A percentile compares a stretch with the other conserved stretches of the same genome.
Conservation (phyloP, 2,329 filamentous ascomycete genomes). For the Fusarium tanahbumbuense region DNA sequence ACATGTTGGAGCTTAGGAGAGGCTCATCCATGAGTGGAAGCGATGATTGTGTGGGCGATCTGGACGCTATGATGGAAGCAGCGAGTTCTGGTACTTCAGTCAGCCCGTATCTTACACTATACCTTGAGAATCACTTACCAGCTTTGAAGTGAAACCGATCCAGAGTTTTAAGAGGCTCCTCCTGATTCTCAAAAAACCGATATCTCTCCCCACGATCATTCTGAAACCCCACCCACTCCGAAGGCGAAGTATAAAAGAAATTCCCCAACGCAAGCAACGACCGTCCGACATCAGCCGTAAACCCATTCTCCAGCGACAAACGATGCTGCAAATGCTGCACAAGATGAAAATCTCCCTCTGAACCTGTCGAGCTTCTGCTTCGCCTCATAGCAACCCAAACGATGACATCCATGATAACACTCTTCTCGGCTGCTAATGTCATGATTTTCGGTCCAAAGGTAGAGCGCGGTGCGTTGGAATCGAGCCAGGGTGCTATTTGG, state of each 20-base stretch:
- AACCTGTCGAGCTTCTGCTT: background rate
- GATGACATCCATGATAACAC: constrained; percentile 13
- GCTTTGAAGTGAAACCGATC: constrained; percentile 18
- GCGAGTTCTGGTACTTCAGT: constrained; percentile 3
- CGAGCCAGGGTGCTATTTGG: constrained; percentile 29
- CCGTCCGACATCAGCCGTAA: background rate
- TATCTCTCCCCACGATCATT: background rate
- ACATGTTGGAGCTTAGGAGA: background rate
- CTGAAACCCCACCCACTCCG: constrained; percentile 1
- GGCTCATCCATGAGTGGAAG: background rate
- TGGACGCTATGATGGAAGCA: constrained; percentile 5
- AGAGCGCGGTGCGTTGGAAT: constrained; percentile 25
- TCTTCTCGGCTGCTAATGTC: constrained; percentile 14
- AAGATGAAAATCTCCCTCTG: constrained; percentile 1
- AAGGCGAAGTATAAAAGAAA: constrained; percentile 20
- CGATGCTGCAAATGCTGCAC: constrained; percentile 20
- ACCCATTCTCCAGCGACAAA: background rate
- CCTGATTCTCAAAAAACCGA: constrained; percentile 7
- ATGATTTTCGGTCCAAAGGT: constrained; percentile 17
- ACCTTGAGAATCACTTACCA: background rate
- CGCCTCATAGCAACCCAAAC: constrained; percentile 22
- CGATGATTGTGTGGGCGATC: background rate
- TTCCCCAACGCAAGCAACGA: constrained; percentile 8
- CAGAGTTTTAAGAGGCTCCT: constrained; percentile 16
- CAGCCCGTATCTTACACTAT: rapidly evolving